These are phyloP conservation scores for Camelina hispida DNA, from an alignment of 345 rosid genomes.

Conservation along the genomic window DNA sequence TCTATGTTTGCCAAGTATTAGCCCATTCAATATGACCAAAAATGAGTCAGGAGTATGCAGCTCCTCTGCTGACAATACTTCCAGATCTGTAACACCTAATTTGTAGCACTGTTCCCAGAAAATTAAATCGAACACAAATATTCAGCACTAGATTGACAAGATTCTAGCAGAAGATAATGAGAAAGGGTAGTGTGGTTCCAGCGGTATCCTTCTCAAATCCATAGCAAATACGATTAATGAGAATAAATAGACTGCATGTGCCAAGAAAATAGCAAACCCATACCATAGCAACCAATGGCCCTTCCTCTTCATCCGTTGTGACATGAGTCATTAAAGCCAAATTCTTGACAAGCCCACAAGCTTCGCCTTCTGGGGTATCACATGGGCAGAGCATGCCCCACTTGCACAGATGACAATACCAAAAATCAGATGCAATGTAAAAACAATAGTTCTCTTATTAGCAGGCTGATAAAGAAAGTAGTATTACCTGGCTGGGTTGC, in stretches of 20 bases:
- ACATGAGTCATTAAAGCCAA: slow-evolving; percentile 99
- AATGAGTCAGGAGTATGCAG: slow-evolving; percentile 84
- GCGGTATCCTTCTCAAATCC: slow-evolving; percentile 23
- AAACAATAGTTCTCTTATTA: slow-evolving; percentile 7
- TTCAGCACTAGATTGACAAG: slow-evolving; percentile 8
- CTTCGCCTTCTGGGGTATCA: slow-evolving; percentile 98
- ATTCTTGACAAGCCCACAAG: slow-evolving; percentile 97
- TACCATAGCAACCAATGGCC: slow-evolving; percentile 83
- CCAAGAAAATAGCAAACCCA: slow-evolving; percentile 3
- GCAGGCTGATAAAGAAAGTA: slow-evolving; percentile 27
- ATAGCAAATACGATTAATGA: neutral
- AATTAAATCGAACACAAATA: slow-evolving; percentile 16
- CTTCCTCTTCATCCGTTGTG: slow-evolving; percentile 92
- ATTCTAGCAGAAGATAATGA: slow-evolving; percentile 8
- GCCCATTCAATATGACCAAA: slow-evolving; percentile 84
- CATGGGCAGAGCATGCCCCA: slow-evolving; percentile 99
- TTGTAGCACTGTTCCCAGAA: slow-evolving; percentile 69
- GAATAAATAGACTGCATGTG: neutral
- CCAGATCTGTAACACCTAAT: slow-evolving; percentile 88
- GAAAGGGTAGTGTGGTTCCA: neutral
- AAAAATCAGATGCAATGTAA: slow-evolving; percentile 3
- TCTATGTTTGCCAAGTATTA: slow-evolving; percentile 91
- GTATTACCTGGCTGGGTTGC: slow-evolving; percentile 93
- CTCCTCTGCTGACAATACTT: slow-evolving; percentile 82
- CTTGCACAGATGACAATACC: slow-evolving; percentile 42